Percentiles rank a stretch among this genome's conserved stretches.
Conservation (phyloP, 257 asterid species). For the Datura wrightii region DNA sequence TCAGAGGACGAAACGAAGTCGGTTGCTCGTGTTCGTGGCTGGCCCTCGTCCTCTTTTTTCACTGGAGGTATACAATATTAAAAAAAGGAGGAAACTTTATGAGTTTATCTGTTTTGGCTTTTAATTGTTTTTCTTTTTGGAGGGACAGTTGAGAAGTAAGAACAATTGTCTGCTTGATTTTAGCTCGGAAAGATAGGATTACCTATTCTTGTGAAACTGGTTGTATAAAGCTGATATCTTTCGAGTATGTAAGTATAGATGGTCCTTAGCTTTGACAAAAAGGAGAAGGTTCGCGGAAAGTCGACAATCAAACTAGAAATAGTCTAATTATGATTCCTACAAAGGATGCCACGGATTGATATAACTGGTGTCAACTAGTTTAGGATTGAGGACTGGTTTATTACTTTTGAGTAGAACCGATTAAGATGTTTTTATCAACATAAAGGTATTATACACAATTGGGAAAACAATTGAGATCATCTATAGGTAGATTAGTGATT, state of each 20-base stretch:
- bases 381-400: not conserved
- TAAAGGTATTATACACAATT: not conserved
- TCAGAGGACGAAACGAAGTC: constrained; percentile 41
- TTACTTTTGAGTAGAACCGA: not conserved
- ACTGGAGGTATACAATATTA: constrained; percentile 38
- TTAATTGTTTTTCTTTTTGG: not conserved
- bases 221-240: not conserved
- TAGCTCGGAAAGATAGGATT: not conserved
- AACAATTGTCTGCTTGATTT: not conserved
- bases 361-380: not conserved
- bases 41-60: constrained; percentile 55
- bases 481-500: not conserved
- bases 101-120: not conserved
- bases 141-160: not conserved
- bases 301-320: not conserved
- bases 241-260: not conserved
- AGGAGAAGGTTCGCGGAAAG: not conserved
- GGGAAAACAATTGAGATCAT: not conserved
- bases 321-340: not conserved
- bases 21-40: constrained; percentile 37
- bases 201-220: not conserved
- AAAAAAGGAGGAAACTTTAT: not conserved
- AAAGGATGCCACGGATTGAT: constrained; percentile 3
- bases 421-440: not conserved
- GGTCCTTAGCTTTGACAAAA: not conserved